These are phyloP conservation scores for Boletus tylopilopsis DNA, from an alignment of 768 basidiomycete genomes.

Conservation along the genomic window DNA sequence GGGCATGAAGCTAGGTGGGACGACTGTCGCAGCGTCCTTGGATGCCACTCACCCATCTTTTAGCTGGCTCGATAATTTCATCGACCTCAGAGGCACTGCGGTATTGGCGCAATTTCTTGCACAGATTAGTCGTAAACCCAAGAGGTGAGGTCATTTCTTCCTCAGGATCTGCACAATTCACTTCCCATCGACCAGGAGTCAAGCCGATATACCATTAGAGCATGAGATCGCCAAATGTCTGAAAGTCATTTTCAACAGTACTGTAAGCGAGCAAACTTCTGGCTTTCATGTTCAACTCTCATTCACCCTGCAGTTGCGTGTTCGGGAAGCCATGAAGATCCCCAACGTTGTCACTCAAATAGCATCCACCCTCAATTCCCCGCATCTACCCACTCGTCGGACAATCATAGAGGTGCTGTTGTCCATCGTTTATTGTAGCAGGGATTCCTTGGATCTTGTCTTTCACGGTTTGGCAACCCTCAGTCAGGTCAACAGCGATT, in stretches of 20 bases:
- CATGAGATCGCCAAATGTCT: slow-evolving; percentile 88
- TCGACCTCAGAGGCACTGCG: slow-evolving; percentile 74
- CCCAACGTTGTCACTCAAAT: slow-evolving; percentile 74
- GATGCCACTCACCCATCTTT: slow-evolving; percentile 16
- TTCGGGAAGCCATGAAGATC: slow-evolving; percentile 70
- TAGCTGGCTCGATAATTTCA: slow-evolving; percentile 81
- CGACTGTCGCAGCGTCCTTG: neutral
- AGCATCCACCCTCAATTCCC: slow-evolving; percentile 76
- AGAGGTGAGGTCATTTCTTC: slow-evolving; percentile 45
- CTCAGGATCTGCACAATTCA: neutral
- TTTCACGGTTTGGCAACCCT: slow-evolving; percentile 71
- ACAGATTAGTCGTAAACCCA: slow-evolving; percentile 70
- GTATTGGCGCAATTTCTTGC: slow-evolving; percentile 78
- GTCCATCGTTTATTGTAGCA: slow-evolving; percentile 66
- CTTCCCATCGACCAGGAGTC: slow-evolving; percentile 9
- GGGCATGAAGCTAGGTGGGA: slow-evolving; percentile 77
- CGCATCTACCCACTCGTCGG: slow-evolving; percentile 75
- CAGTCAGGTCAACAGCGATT: slow-evolving; percentile 58
- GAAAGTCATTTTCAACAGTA: slow-evolving; percentile 72
- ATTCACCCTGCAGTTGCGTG: slow-evolving; percentile 47
- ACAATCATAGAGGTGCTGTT: slow-evolving; percentile 74
- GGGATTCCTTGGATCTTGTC: slow-evolving; percentile 61
- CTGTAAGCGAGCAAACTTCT: slow-evolving; percentile 39
- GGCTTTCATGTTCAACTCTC: neutral
- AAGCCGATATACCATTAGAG: slow-evolving; percentile 69